Conservation (phyloP, 225 moss, liverwort and hornwort genomes). For the Physcomitrium patens region DNA sequence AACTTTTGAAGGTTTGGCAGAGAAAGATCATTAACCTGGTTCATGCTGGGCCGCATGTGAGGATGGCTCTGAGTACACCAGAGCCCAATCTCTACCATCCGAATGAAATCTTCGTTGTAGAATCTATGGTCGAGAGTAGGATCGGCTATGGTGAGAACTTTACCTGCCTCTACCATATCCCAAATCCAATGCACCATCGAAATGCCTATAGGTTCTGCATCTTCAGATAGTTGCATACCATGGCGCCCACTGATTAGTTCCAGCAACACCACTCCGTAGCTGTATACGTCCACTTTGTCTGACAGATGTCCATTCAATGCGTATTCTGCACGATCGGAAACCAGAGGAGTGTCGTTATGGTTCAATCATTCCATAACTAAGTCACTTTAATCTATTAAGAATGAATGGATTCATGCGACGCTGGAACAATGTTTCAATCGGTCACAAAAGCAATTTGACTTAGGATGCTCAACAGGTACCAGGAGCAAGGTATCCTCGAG, state of each 20-base stretch:
- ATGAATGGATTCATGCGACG: too few species aligned
- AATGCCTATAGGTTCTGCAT: conserved; percentile 20
- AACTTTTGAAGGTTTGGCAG: too few species aligned
- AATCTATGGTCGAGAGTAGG: conserved; percentile 24
- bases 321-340: conserved; percentile 20
- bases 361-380: neutral
- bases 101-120: conserved; percentile 34
- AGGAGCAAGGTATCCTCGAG: conserved; percentile 75
- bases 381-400: too few species aligned
- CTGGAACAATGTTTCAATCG: too few species aligned
- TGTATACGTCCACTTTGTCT: conserved; percentile 57
- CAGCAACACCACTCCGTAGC: conserved; percentile 61
- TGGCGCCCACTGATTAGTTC: conserved; percentile 44
- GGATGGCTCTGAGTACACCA: conserved; percentile 51
- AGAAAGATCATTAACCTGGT: conserved; percentile 22
- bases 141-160: conserved; percentile 25
- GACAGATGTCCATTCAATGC: conserved; percentile 47
- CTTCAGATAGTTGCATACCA: conserved; percentile 31
- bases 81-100: conserved; percentile 31
- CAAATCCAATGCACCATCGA: conserved; percentile 44
- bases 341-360: neutral
- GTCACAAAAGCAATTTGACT: neutral
- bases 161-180: conserved; percentile 30
- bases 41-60: conserved; percentile 39
- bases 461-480: conserved; percentile 43